Evolutionary conservation across 768 basidiomycete species (phyloP), one percentile per base, ranked within the genome.

Genomic region (Lactifluus hygrophoroides): DNA sequence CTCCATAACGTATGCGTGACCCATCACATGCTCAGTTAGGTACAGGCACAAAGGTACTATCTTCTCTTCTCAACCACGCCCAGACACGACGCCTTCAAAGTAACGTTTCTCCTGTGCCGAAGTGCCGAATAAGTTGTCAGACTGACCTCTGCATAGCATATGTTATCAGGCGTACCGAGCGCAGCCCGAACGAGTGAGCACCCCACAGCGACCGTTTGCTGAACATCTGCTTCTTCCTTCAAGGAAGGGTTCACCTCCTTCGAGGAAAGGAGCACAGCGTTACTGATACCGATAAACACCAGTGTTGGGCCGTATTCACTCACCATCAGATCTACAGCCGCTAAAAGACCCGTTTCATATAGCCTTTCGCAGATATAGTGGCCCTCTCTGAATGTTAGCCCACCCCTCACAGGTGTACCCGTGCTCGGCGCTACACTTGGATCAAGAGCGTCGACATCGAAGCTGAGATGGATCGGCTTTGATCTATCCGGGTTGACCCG

Each of bases 171-270:
- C 81, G 51, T 66, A 91, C 91, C 91, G 54, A 95, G 74, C 9
- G 92, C 90, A 32, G 87, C 76, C 30, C 93, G 80, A 28, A 91
- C 82, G 44, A 95, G 76, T 35, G 89, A 92, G 68, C 93, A 90
- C 6, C 93, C 93, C 27, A 94, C 84, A 17, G 90, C 85, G 27
- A 99, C 86, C 0, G 96, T 99, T 74, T 94, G 85, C 64, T 83
- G 73, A 9, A 88, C 94, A 34, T 85, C 84, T 47, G 76, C 77
- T 45, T 75, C 77, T 65, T 94, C 91, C 14, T 79, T 81, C 17
- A 99, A 78, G 0, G 90, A 88, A n/a, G 96, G 96, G 70, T 98
- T 98, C 59, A 99, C 95, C 72, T 99, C 92, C 90, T 93, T 23
- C 49, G 16, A 68, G 59, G 63, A 42, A 56, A 30, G 54, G 23